Percentiles rank a stretch among this genome's conserved stretches.
Evolutionary conservation across 805 yeast species (phyloP).

Genomic region (Torulaspora franciscae): DNA sequence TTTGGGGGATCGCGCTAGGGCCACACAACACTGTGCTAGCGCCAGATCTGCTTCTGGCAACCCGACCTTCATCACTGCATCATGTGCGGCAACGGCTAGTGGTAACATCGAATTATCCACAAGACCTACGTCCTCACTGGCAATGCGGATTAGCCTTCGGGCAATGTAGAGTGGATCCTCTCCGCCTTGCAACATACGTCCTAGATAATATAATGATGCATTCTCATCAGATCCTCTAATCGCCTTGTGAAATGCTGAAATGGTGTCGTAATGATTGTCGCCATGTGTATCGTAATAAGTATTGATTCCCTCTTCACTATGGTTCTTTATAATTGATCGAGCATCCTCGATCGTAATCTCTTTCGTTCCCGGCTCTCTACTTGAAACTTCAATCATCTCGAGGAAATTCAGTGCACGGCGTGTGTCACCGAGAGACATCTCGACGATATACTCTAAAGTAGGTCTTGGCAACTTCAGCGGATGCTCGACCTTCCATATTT

Average conservation of each 20-base stretch:
- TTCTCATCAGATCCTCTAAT: constrained; percentile 86
- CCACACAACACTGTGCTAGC: constrained; percentile 89
- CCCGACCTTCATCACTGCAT: constrained; percentile 85
- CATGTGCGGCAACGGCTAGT: constrained; percentile 78
- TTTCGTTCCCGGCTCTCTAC: constrained; percentile 44
- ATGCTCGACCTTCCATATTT: constrained; percentile 37
- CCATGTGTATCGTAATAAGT: constrained; percentile 73
- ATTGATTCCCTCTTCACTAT: constrained; percentile 39
- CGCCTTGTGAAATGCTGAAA: constrained; percentile 92
- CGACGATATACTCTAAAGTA: constrained; percentile 62
- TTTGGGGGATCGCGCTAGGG: constrained; percentile 78
- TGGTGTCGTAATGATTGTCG: constrained; percentile 90
- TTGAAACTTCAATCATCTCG: constrained; percentile 69
- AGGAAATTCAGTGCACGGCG: constrained; percentile 74
- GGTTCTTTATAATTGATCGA: constrained; percentile 43
- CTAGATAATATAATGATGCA: constrained; percentile 84
- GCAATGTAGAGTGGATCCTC: constrained; percentile 90
- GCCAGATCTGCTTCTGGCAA: constrained; percentile 91
- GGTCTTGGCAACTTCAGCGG: constrained; percentile 50
- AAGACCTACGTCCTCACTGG: constrained; percentile 90
- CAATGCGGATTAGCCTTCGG: constrained; percentile 87
- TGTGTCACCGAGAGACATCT: constrained; percentile 82
- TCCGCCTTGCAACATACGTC: constrained; percentile 86
- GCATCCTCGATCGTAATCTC: constrained; percentile 31
- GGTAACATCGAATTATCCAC: constrained; percentile 81